Conservation (phyloP, 148 eudicot species). For the Silene uniflora region DNA sequence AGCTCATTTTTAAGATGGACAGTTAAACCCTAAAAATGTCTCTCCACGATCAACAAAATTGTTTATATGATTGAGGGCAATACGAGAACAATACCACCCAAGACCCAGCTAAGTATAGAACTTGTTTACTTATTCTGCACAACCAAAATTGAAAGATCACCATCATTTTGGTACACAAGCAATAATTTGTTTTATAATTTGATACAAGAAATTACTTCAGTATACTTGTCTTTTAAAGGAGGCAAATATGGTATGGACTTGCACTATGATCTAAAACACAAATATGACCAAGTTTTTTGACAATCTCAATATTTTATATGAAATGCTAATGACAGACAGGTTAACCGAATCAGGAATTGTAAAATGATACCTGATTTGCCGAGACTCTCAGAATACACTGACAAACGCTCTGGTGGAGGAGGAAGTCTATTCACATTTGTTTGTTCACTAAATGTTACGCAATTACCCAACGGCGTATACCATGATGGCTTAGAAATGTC, state of each 20-base stretch:
- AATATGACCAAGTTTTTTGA: neutral
- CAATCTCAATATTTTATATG: neutral
- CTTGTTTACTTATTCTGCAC: too few species aligned
- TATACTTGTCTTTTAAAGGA: neutral
- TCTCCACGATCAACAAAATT: too few species aligned
- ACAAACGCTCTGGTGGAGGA: constrained; percentile 79
- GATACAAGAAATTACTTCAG: neutral
- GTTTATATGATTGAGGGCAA: too few species aligned
- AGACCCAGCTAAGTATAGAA: too few species aligned
- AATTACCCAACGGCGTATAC: constrained; percentile 67
- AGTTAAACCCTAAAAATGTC: too few species aligned
- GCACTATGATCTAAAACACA: neutral
- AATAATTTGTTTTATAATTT: too few species aligned
- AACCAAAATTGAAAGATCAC: too few species aligned
- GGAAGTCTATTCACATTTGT: constrained; percentile 47
- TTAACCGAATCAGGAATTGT: neutral
- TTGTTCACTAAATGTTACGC: constrained; percentile 40
- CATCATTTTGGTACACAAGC: too few species aligned
- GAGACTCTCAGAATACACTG: constrained; percentile 66
- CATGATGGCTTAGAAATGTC: constrained; percentile 61
- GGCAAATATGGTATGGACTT: neutral
- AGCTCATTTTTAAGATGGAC: too few species aligned
- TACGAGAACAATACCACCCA: too few species aligned
- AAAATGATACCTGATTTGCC: constrained; percentile 49
- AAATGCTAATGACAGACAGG: neutral